Evolutionary conservation across 164 flowering plant genomes (phyloP).

Genomic region (Nymphaea colorata): DNA sequence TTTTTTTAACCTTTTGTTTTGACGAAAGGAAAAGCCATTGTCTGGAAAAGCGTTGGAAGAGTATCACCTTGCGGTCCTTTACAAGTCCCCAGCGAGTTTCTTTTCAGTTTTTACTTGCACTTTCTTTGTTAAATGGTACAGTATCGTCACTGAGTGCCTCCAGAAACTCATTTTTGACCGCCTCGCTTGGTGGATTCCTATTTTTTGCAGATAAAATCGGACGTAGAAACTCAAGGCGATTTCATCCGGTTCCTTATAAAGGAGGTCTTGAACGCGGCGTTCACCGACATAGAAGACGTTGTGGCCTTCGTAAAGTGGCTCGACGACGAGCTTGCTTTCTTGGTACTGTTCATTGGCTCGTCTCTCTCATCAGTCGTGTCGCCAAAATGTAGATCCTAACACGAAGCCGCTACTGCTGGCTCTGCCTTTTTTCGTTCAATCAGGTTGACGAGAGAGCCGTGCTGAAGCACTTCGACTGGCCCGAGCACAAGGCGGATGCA

Average conservation of each 20-base stretch:
- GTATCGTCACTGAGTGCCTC: too few relatives aligned
- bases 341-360: slow-evolving; percentile 27
- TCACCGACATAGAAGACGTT: slow-evolving; percentile 76
- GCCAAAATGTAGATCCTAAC: too few relatives aligned
- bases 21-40: neutral
- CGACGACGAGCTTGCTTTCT: slow-evolving; percentile 85
- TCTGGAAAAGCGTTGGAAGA: too few relatives aligned
- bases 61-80: too few relatives aligned
- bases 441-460: slow-evolving; percentile 99
- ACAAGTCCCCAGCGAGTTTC: too few relatives aligned
- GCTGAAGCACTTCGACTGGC: slow-evolving; percentile 94
- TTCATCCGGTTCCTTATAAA: slow-evolving; percentile 79
- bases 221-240: slow-evolving; percentile 92
- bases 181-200: neutral
- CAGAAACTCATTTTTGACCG: neutral
- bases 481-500: slow-evolving; percentile 93
- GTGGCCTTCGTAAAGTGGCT: slow-evolving; percentile 94
- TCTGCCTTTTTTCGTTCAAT: too few relatives aligned
- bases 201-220: slow-evolving; percentile 68
- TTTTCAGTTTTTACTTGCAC: too few relatives aligned
- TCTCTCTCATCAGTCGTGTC: too few relatives aligned
- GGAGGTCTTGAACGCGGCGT: slow-evolving; percentile 74
- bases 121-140: too few relatives aligned
- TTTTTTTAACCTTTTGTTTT: neutral
- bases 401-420: too few relatives aligned